Conservation (phyloP, 2,329 filamentous ascomycete species). For the Arthrinium phaeospermum region DNA sequence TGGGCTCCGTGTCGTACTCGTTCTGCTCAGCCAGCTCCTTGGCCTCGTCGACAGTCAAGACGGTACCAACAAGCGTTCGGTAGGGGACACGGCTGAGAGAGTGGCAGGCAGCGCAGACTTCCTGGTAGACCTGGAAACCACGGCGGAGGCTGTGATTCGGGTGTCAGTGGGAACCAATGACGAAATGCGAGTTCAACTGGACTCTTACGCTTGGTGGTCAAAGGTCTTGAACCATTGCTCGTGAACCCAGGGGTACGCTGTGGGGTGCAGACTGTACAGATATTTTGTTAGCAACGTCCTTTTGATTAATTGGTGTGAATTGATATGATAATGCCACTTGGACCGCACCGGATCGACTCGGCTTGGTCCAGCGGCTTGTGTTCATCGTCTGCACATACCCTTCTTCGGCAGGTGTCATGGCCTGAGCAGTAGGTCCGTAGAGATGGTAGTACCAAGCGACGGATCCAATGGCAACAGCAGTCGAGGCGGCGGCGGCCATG, state of each 20-base stretch:
- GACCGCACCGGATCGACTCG: neutral
- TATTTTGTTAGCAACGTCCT: slow-evolving; percentile 7
- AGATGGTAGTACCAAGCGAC: slow-evolving; percentile 98
- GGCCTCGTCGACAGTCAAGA: slow-evolving; percentile 97
- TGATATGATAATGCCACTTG: neutral
- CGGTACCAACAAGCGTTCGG: slow-evolving; percentile 85
- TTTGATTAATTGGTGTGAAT: neutral
- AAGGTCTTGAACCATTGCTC: slow-evolving; percentile 91
- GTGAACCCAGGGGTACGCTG: slow-evolving; percentile 96
- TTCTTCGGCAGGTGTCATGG: slow-evolving; percentile 94
- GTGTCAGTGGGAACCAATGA: slow-evolving; percentile 20
- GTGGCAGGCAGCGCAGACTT: slow-evolving; percentile 98
- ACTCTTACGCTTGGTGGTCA: slow-evolving; percentile 90
- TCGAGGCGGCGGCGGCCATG: slow-evolving; percentile 84
- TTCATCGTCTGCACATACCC: slow-evolving; percentile 72
- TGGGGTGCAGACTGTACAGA: slow-evolving; percentile 80
- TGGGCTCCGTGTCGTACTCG: slow-evolving; percentile 98
- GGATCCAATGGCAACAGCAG: slow-evolving; percentile 83
- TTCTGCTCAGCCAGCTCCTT: slow-evolving; percentile 97
- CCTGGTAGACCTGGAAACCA: slow-evolving; percentile 99
- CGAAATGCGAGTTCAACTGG: neutral
- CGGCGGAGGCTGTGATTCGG: slow-evolving; percentile 76
- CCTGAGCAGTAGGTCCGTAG: slow-evolving; percentile 86
- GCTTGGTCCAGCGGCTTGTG: neutral
- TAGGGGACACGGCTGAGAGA: slow-evolving; percentile 94